phyloP scores from a whole-genome alignment of 768 basidiomycete species.

The Pluteus cervinus region DNA sequence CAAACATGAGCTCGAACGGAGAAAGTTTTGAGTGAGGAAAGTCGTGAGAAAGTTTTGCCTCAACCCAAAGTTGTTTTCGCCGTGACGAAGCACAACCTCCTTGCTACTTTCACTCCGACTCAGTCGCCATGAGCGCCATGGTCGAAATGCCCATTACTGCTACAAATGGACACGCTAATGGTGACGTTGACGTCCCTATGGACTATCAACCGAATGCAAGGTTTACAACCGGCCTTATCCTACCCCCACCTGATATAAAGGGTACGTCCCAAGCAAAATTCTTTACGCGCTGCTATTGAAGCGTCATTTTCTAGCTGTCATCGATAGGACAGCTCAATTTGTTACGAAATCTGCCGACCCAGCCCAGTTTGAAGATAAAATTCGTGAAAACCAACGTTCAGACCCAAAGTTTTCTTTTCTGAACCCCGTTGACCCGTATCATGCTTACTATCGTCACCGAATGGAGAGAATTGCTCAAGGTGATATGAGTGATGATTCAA shows the following conservation, averaged over 20 bases:
- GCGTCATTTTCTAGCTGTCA: constrained; percentile 56
- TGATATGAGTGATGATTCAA: constrained; percentile 58
- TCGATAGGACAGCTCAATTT: constrained; percentile 89
- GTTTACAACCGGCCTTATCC: constrained; percentile 83
- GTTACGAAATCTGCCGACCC: constrained; percentile 95
- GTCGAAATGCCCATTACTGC: too few relatives aligned
- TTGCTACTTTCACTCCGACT: not conserved
- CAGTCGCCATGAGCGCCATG: not conserved
- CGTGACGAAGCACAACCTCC: not conserved
- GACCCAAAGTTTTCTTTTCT: constrained; percentile 99
- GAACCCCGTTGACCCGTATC: constrained; percentile 94
- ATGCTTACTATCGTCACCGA: constrained; percentile 95
- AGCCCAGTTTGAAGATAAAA: constrained; percentile 91
- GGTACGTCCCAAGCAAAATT: constrained; percentile 48
- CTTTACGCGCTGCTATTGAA: constrained; percentile 6
- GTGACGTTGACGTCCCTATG: too few relatives aligned
- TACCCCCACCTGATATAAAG: constrained; percentile 95
- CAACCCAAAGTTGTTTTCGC: not conserved
- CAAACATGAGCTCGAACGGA: constrained; percentile 55
- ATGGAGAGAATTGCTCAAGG: constrained; percentile 79
- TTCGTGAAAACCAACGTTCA: constrained; percentile 91
- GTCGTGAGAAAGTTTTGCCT: constrained; percentile 21
- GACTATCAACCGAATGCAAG: too few relatives aligned
- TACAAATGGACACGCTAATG: too few relatives aligned
- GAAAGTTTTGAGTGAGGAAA: constrained; percentile 5